Base-by-base conservation (phyloP, 108 stramenopile species). In the Seminavis robusta region DNA sequence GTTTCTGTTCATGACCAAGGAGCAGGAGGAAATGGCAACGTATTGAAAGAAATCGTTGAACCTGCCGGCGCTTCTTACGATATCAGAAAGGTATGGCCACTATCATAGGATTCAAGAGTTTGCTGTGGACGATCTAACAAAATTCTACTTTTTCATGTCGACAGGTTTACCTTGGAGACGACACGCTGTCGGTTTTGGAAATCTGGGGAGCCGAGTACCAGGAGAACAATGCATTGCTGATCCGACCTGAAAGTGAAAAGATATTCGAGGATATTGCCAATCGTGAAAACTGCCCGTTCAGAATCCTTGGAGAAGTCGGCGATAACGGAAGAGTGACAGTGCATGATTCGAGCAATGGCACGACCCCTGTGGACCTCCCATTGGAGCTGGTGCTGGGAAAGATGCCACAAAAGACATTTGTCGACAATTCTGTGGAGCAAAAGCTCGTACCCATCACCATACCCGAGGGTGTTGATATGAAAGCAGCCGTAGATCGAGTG, bases 191-290 rank as follows among this genome's bases (percentile, higher is more conserved):
- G 36, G 95, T 93, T 37, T 74, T 97, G 37, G 97, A 99, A 79
- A 92, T 99, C 15, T 99, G 97, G 97, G 98, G 98, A 26, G 94
- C 97, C 25, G 98, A 99, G 80, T 99, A 97, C 71, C 98, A 99
- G 85, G 98, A 99, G 76, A 97, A 97, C 76, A 96, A 98, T 51
- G 97, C 93, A 15, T 75, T 99, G 26, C 84, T 99, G 24, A 89
- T 98, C 60, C 71, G 75, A 29, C 70, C 88, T 17, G 67, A 73
- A 46, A 77, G 86, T 65, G 53, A 61, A 49, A 84, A 77, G n/a
- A 17, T 92, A 46, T 86, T 99, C 52, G 63, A 80, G 52, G 76
- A 60, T 36, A 81, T 99, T 52, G 96, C 94, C 8, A 72, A 77
- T 24, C 85, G 98, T 20, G 98, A 99, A 81, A 93, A 96, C 52